Evolutionary conservation across 352 stramenopile species (phyloP), one percentile per base, ranked within the genome.

Genomic region (Phytophthora aleatoria): DNA sequence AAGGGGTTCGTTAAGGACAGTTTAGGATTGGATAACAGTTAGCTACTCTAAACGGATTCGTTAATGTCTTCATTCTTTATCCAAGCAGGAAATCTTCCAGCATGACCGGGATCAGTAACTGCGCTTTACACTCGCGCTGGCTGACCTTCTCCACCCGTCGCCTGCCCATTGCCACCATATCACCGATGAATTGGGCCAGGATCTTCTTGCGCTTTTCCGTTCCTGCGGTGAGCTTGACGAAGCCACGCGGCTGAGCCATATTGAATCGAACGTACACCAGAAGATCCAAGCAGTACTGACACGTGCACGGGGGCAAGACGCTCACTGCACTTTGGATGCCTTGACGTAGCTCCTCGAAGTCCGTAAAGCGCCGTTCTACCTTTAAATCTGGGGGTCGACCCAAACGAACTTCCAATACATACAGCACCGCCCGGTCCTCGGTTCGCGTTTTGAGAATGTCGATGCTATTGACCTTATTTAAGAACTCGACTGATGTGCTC

Each of bases 351-450:
- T 69, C 35, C 13, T 64, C 61, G 44, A 89, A 87, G 0, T 81
- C 73, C 10, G 79, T 82, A 62, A 82, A 89, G 24, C 77, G 67
- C 16, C 71, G 74, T 61, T 80, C 63, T 51, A 87, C 61, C n/a
- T 31, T 48, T 24, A 61, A 31, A 38, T 33, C 52, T 9, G 59
- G 41, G 20, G 55, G 43, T 12, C 61, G 42, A 42, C 45, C 61
- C 27, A 74, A 54, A 59, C 61, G 73, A 10, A 83, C 62, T 20
- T 86, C 64, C 33, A 89, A 43, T n/a, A 71, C 57, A 24, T 80
- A 89, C 53, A 76, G 53, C 9, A 72, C 58, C 2, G 58, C 50
- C 12, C 42, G 38, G 27, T 74, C 20, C 26, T 58, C 50, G 20
- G n/a, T 47, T 31, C 27, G 57, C 2, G 71, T 73, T 31, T 69